Evolutionary conservation across 2,329 filamentous ascomycete species (phyloP).

Genomic region (Fusarium goolgardi): DNA sequence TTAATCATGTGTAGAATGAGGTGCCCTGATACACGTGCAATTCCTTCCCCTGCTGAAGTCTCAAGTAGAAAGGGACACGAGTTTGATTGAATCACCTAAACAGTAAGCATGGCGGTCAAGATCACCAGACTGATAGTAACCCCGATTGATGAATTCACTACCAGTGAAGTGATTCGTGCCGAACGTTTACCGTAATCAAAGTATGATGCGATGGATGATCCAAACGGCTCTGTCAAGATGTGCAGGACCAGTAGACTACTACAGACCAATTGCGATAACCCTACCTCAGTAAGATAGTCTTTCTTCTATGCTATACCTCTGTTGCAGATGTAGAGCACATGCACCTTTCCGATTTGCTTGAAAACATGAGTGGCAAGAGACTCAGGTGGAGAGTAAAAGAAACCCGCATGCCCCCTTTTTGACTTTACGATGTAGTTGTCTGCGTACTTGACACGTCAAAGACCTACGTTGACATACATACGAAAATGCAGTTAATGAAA

Average conservation of each 20-base stretch:
- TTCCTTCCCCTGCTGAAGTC: neutral
- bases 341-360: fast-evolving
- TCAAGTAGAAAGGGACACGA: neutral
- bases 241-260: neutral
- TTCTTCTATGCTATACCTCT: no score
- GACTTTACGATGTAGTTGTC: no score
- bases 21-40: no score
- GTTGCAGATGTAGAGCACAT: no score
- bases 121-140: no score
- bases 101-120: no score
- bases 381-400: fast-evolving
- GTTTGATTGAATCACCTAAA: neutral
- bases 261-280: neutral
- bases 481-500: no score
- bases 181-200: neutral
- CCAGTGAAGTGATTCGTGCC: fast-evolving
- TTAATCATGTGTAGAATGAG: neutral
- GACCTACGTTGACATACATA: no score
- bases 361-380: neutral
- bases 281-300: no score
- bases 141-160: neutral
- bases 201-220: neutral
- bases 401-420: neutral
- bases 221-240: neutral
- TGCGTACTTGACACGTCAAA: no score